Conservation (phyloP, 148 eudicot species). For the Nepenthes mirabilis region DNA sequence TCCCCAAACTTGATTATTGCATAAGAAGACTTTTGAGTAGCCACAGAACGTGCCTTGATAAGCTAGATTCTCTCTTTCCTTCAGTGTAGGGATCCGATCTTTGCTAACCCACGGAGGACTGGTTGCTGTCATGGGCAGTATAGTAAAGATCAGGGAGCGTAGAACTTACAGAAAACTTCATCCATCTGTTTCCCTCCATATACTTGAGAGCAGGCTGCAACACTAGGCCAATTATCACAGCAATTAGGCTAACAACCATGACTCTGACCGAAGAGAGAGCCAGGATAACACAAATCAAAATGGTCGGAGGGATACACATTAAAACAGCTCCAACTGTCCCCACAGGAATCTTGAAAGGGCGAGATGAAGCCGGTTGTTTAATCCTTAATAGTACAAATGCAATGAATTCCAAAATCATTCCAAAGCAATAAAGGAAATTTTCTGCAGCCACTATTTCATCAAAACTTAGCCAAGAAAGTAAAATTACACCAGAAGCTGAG, state of each 20-base stretch:
- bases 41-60: too few species aligned
- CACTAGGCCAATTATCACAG: constrained; percentile 32
- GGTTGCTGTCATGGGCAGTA: constrained; percentile 13
- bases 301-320: constrained; percentile 41
- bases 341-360: constrained; percentile 49
- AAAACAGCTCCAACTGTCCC: constrained; percentile 42
- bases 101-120: constrained; percentile 23
- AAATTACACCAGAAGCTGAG: constrained; percentile 48
- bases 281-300: constrained; percentile 40
- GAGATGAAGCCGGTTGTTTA: constrained; percentile 24
- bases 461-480: constrained; percentile 61
- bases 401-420: constrained; percentile 51
- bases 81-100: not conserved
- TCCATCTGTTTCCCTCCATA: constrained; percentile 31
- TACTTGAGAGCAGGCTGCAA: constrained; percentile 46
- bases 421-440: constrained; percentile 55
- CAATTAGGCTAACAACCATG: constrained; percentile 41
- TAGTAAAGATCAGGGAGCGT: constrained; percentile 33
- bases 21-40: too few species aligned
- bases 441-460: constrained; percentile 59
- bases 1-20: too few species aligned
- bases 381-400: constrained; percentile 27
- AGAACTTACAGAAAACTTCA: constrained; percentile 35
- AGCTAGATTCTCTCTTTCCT: too few species aligned
- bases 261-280: constrained; percentile 47